A percentile compares a stretch with the other conserved stretches of the same genome.
phyloP scores from a whole-genome alignment of 331 rosid species.

The Arachis monticola region DNA sequence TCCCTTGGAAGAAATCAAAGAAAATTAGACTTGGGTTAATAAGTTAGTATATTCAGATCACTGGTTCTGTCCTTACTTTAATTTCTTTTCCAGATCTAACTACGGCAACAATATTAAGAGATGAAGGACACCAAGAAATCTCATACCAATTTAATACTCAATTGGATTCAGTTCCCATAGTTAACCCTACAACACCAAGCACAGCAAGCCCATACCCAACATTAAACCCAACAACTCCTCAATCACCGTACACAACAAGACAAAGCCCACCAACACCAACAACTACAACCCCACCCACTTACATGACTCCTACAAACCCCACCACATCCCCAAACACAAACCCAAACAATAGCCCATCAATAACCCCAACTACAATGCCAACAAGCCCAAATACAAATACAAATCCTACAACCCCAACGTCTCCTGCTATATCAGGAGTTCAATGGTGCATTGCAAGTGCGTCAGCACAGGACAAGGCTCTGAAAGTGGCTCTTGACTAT shows the following conservation, averaged over 20 bases:
- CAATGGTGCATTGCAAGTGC: conserved; percentile 60
- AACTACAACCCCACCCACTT: conserved; percentile 42
- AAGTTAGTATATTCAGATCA: conserved; percentile 1
- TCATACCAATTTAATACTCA: conserved; percentile 51
- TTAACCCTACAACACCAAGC: conserved; percentile 80
- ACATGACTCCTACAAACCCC: conserved; percentile 41
- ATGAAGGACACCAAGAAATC: conserved; percentile 52
- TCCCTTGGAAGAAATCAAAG: conserved; percentile 11
- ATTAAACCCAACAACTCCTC: conserved; percentile 58
- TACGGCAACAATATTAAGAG: conserved; percentile 41
- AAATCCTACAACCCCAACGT: conserved; percentile 50
- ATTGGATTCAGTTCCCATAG: conserved; percentile 60
- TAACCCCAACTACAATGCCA: conserved; percentile 33
- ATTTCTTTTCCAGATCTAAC: conserved; percentile 62
- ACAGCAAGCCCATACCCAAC: conserved; percentile 54
- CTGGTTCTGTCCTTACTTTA: conserved; percentile 10
- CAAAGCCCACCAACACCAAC: conserved; percentile 42
- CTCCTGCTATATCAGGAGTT: conserved; percentile 59
- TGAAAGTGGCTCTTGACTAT: conserved; percentile 58
- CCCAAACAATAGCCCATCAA: conserved; percentile 34
- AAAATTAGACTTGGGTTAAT: background rate
- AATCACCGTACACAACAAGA: conserved; percentile 44
- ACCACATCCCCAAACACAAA: conserved; percentile 24
- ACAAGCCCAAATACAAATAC: conserved; percentile 26
- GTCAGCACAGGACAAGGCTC: conserved; percentile 49